Conservation (phyloP, 768 basidiomycete species). For the Agaricus sinodeliciosus region DNA sequence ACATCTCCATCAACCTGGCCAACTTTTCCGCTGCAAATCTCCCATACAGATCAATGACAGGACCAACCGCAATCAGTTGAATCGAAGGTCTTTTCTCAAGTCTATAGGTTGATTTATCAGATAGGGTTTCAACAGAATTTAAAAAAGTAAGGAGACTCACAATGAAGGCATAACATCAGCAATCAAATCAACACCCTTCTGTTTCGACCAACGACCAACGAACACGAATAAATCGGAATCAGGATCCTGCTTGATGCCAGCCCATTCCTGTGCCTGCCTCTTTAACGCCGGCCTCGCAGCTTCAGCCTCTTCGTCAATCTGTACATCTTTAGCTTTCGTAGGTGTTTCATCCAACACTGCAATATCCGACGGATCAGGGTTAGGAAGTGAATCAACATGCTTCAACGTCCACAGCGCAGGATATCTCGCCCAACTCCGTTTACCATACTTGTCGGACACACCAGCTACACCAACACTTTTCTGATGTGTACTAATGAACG, state of each 20-base stretch:
- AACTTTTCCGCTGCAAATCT: conserved; percentile 95
- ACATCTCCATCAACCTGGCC: conserved; percentile 88
- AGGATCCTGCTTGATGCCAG: conserved; percentile 86
- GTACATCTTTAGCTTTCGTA: conserved; percentile 59
- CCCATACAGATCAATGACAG: conserved; percentile 93
- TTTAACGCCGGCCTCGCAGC: conserved; percentile 88
- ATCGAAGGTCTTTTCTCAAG: conserved; percentile 82
- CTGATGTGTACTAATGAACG: conserved; percentile 88
- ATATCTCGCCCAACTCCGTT: conserved; percentile 94
- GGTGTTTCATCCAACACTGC: conserved; percentile 85
- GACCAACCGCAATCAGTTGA: conserved; percentile 85
- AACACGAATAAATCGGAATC: conserved; percentile 90
- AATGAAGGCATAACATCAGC: conserved; percentile 91
- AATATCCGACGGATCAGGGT: conserved; percentile 93
- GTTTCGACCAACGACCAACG: conserved; percentile 97
- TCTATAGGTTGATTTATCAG: conserved; percentile 29
- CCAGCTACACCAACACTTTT: conserved; percentile 92
- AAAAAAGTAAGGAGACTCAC: conserved; percentile 35
- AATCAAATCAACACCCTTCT: conserved; percentile 96
- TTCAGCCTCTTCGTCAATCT: conserved; percentile 77
- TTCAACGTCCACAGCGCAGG: conserved; percentile 95
- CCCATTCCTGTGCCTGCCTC: conserved; percentile 94
- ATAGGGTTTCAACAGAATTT: neutral
- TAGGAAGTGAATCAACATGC: conserved; percentile 91
- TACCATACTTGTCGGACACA: conserved; percentile 97